A percentile compares a stretch with the other conserved stretches of the same genome.
phyloP scores from a whole-genome alignment of 345 rosid species.

The Camelina neglecta region DNA sequence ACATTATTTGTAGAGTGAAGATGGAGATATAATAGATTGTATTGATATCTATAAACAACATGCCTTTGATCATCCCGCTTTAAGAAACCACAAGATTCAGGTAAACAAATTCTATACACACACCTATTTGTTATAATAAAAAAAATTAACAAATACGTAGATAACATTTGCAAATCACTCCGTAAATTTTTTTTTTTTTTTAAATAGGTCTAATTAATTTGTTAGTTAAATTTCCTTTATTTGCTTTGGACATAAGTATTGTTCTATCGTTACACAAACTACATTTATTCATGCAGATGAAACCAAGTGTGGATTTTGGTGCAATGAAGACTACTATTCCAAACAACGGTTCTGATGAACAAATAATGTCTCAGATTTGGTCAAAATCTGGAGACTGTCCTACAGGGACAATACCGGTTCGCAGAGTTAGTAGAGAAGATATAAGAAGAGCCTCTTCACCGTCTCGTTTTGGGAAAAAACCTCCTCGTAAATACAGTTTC shows the following conservation, averaged over 20 bases:
- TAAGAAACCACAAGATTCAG: slow-evolving; percentile 55
- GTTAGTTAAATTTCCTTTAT: no score
- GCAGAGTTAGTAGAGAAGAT: slow-evolving; percentile 48
- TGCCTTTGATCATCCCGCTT: slow-evolving; percentile 59
- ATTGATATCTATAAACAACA: slow-evolving; percentile 58
- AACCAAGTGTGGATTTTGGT: slow-evolving; percentile 41
- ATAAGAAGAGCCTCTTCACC: slow-evolving; percentile 47
- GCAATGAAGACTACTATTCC: neutral
- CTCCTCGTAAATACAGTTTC: slow-evolving; percentile 18
- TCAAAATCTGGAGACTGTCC: slow-evolving; percentile 56
- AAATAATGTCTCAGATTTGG: slow-evolving; percentile 48
- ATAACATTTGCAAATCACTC: no score
- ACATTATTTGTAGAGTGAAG: slow-evolving; percentile 50
- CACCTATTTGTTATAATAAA: no score
- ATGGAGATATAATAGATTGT: slow-evolving; percentile 64
- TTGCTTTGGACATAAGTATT: neutral
- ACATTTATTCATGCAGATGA: slow-evolving; percentile 48
- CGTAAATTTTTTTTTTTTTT: no score
- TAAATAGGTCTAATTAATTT: no score
- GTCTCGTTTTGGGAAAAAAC: slow-evolving; percentile 43
- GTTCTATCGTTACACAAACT: neutral
- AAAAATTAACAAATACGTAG: no score
- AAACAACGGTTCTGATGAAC: slow-evolving; percentile 32
- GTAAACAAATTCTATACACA: slow-evolving; percentile 24
- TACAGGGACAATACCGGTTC: slow-evolving; percentile 54